phyloP scores from a whole-genome alignment of 257 asterid genomes.

The Euphrasia confusa region DNA sequence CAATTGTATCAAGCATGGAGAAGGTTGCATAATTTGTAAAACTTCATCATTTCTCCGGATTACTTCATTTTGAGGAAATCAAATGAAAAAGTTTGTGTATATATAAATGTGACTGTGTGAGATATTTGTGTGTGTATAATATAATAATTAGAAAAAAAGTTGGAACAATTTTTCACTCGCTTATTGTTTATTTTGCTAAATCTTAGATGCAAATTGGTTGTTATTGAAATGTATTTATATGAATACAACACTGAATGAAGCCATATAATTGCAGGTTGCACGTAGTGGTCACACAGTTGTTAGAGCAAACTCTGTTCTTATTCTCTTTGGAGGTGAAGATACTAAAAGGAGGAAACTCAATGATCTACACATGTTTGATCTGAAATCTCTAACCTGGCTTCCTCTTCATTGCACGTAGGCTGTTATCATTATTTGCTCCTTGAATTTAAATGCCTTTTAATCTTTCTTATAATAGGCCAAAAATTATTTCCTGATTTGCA shows the following conservation, averaged over 20 bases:
- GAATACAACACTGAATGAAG: conserved; percentile 23
- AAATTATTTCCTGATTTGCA: neutral
- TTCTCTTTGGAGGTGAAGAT: conserved; percentile 96
- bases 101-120: neutral
- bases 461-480: neutral
- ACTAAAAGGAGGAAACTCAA: conserved; percentile 73
- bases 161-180: neutral
- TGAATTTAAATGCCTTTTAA: neutral
- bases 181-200: neutral
- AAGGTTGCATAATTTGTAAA: conserved; percentile 11
- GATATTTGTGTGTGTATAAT: neutral
- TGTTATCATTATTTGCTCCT: neutral
- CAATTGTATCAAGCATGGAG: neutral
- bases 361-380: conserved; percentile 95
- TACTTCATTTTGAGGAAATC: neutral
- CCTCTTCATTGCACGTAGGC: conserved; percentile 99
- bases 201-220: neutral
- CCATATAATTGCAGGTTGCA: conserved; percentile 47
- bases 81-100: neutral
- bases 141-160: too few species aligned
- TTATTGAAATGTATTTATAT: conserved; percentile 2
- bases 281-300: conserved; percentile 96
- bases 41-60: neutral
- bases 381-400: conserved; percentile 93
- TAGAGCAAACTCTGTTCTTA: conserved; percentile 72